Percentiles rank a stretch among this genome's conserved stretches.
phyloP scores from a whole-genome alignment of 2,329 filamentous ascomycete genomes.

The Madurella fahalii region DNA sequence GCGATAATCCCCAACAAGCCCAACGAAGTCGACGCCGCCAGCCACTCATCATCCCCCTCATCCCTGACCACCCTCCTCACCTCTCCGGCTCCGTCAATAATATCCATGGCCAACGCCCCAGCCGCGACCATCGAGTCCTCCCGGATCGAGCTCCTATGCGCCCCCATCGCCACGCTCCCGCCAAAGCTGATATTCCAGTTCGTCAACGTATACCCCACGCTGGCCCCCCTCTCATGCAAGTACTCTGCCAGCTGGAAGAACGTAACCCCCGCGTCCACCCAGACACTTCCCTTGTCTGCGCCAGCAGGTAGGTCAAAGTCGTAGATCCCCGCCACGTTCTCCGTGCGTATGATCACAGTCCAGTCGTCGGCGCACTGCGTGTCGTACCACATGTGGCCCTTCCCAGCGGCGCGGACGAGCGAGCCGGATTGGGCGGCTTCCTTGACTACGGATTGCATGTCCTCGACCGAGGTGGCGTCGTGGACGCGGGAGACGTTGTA shows the following conservation, averaged over 20 bases:
- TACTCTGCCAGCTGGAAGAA: slow-evolving; percentile 49
- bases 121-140: slow-evolving; percentile 49
- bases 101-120: slow-evolving; percentile 45
- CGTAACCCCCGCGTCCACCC: slow-evolving; percentile 49
- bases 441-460: slow-evolving; percentile 39
- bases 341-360: slow-evolving; percentile 47
- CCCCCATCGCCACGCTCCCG: slow-evolving; percentile 50
- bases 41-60: slow-evolving; percentile 44
- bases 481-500: slow-evolving; percentile 42
- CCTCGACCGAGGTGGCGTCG: slow-evolving; percentile 42
- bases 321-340: slow-evolving; percentile 59
- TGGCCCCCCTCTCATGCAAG: slow-evolving; percentile 43
- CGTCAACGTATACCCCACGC: slow-evolving; percentile 47
- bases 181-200: slow-evolving; percentile 53
- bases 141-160: slow-evolving; percentile 44
- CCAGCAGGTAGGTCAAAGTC: slow-evolving; percentile 39
- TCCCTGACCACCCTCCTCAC: slow-evolving; percentile 40
- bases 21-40: slow-evolving; percentile 48
- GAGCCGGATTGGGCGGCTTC: slow-evolving; percentile 36
- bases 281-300: slow-evolving; percentile 39
- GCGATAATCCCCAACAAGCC: slow-evolving; percentile 46
- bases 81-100: slow-evolving; percentile 45
- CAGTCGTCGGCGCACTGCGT: slow-evolving; percentile 49
- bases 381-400: slow-evolving; percentile 52
- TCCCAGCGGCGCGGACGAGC: slow-evolving; percentile 44